Base-by-base conservation (phyloP, 1,284 basidiomycete species). In the Sparassis latifolia region DNA sequence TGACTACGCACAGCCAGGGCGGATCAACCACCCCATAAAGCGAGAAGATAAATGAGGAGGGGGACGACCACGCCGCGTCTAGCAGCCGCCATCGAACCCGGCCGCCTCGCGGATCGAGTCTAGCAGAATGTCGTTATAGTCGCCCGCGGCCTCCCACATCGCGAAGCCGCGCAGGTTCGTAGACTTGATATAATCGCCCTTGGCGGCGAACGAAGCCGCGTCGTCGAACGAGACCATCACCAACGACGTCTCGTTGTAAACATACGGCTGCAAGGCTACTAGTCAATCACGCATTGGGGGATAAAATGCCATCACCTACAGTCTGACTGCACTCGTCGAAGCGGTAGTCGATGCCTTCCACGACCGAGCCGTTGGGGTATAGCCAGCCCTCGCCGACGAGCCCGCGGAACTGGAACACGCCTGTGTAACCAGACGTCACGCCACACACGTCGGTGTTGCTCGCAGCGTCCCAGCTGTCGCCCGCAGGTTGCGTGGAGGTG, bases 321-420 rank as follows among this genome's bases (percentile, higher is more conserved):
- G 85, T 87, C 67, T 87, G 75, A 53, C 77, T 82, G 68, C 85
- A 87, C 6, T 73, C 62, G 56, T 86, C 82, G 58, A 74, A 86
- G 31, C 69, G 58, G 57, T 76, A 78, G 29, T 67, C 60, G 59
- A 84, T 79, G 2, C 76, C 76, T 2, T 60, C 54, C 5, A 73
- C 71, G 30, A 69, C 68, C 5, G 75, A 73, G 31, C 84, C 85
- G 56, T 80, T 71, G 6, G 62, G 33, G 42, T 67, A 71, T 45
- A 88, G 67, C 66, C 77, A 83, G 2, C 80, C 80, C 10, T 58
- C 66, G 1, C 73, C 62, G 33, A 86, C 68, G 52, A 88, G 63
- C 1, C 75, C 82, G 74, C 79, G 78, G 65, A 83, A 86, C 50
- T 78, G 73, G 57, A 75, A 84, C 50, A 73, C 66, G 2, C 80